Evolutionary conservation across 1,284 basidiomycete species (phyloP), one percentile per base, ranked within the genome.

Genomic region (Salmacisia buchloeana): DNA sequence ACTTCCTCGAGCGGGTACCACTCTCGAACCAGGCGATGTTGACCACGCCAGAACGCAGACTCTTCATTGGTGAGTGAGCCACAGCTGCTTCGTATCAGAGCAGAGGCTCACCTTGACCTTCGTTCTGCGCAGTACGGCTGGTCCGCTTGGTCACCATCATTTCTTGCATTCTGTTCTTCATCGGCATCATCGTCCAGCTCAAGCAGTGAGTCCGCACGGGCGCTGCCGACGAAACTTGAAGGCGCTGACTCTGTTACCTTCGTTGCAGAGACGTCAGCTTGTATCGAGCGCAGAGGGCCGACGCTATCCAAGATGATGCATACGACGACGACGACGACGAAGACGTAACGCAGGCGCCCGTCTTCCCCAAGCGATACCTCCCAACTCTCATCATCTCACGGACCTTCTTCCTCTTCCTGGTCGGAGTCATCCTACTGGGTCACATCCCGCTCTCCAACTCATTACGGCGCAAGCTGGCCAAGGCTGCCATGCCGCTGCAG

Each of bases 371-470:
- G 4, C 27, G 49, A 15, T 54, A 54, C 27, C 49, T 54, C 12
- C 49, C 27, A 1, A 54, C 49, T 31, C 49, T 54, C 3, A 54
- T 54, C 29, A 3, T 54, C 27, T 54, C 49, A 15, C 25, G 49
- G 10, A 31, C 27, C 27, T 54, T 54, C 29, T 31, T 54, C 49
- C 49, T 54, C 49, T 29, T 54, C 29, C 49, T 54, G 29, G 34
- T 33, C 27, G 13, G 31, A 15, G 27, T 54, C 49, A 31, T 54
- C 49, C 21, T 54, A 7, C 49, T 54, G 3, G 49, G 29, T 29
- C 25, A 33, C 29, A 18, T 33, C 29, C 49, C 49, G 6, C 49
- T 54, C 29, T 54, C 49, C 29, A n/a, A 31, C 27, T 18, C 18
- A 15, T 18, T 29, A 9, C 25, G 49, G 31, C n/a, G 29, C 13